These are phyloP conservation scores for Aspergillus fijiensis DNA, from an alignment of 2,329 filamentous ascomycete species.

Conservation along the genomic window DNA sequence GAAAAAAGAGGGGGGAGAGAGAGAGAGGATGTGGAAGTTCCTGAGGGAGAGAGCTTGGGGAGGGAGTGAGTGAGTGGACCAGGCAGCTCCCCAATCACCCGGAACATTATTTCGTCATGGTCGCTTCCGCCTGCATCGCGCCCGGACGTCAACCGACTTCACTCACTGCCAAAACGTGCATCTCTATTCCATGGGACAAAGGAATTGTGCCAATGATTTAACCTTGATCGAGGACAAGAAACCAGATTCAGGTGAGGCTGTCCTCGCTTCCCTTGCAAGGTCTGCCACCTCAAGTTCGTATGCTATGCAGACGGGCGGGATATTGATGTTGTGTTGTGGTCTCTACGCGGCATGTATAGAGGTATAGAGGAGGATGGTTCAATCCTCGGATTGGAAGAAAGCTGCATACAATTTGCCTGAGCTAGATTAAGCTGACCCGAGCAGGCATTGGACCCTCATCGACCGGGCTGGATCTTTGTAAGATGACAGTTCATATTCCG, in stretches of 20 bases:
- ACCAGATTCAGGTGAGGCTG: background rate
- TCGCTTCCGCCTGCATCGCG: slow-evolving; percentile 8
- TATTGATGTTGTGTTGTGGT: background rate
- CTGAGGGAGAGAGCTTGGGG: background rate
- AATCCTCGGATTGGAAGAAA: background rate
- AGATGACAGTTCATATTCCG: background rate
- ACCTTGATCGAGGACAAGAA: background rate
- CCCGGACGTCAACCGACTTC: slow-evolving; percentile 5
- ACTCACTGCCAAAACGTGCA: background rate
- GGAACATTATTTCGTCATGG: slow-evolving; percentile 14
- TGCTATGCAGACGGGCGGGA: background rate
- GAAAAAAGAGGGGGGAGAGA: background rate
- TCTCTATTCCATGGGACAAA: background rate
- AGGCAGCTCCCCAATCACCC: slow-evolving; percentile 1
- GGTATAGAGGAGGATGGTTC: background rate
- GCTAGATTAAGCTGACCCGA: background rate
- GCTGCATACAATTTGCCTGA: background rate
- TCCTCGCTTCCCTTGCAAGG: background rate
- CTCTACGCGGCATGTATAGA: background rate
- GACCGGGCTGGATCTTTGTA: slow-evolving; percentile 1
- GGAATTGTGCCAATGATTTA: too few species aligned
- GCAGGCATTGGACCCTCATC: background rate
- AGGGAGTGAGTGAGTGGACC: background rate
- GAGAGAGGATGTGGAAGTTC: background rate
- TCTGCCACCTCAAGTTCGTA: background rate